phyloP scores from a whole-genome alignment of 139 green algal genomes.

The Diplosphaera chodatii region DNA sequence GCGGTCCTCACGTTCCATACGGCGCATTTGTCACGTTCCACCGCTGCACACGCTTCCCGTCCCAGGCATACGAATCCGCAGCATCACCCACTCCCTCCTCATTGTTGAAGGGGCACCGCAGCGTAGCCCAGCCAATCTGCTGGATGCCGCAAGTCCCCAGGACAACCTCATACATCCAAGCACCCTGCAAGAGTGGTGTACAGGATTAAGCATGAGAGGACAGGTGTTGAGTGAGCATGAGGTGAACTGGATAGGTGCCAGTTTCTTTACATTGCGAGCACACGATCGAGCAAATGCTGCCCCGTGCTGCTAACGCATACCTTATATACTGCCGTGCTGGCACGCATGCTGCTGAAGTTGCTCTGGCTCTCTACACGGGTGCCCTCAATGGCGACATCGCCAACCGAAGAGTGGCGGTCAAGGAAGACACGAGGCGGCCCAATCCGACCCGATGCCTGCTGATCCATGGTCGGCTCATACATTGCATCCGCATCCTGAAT shows the following conservation, averaged over 20 bases:
- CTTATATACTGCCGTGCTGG: conserved; percentile 61
- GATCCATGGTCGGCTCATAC: not conserved
- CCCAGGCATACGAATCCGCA: conserved; percentile 59
- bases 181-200: conserved; percentile 22
- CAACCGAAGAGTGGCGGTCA: not conserved
- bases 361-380: conserved; percentile 31
- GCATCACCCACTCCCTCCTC: conserved; percentile 92
- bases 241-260: too few species aligned
- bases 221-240: too few species aligned
- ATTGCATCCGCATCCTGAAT: not conserved
- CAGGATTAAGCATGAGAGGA: not conserved
- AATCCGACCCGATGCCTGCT: conserved; percentile 17
- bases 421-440: conserved; percentile 20
- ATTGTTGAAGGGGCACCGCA: conserved; percentile 74
- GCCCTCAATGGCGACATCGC: conserved; percentile 10
- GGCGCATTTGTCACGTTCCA: conserved; percentile 72
- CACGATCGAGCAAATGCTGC: too few species aligned
- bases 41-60: conserved; percentile 75
- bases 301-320: too few species aligned
- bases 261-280: too few species aligned
- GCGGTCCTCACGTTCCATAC: conserved; percentile 47
- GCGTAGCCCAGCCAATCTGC: conserved; percentile 86
- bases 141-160: conserved; percentile 72
- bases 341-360: conserved; percentile 71
- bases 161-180: conserved; percentile 86